Evolutionary conservation across 306 rosid species (phyloP).

Genomic region (Aeschynomene evenia): DNA sequence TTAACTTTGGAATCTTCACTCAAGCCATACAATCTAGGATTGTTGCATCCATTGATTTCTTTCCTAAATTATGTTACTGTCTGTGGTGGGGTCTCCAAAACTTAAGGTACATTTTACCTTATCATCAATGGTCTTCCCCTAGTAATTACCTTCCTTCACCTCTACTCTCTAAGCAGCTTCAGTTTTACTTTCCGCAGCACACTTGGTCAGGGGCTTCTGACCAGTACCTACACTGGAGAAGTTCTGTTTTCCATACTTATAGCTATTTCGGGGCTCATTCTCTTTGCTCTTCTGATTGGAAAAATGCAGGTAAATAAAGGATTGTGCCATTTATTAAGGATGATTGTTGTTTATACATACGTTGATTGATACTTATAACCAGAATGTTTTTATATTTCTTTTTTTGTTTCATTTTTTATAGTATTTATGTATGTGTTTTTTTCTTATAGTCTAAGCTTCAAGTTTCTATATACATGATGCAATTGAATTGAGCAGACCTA

Average conservation of each 20-base stretch:
- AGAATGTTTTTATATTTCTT: too few species aligned
- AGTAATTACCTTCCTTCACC: too few species aligned
- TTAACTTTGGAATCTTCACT: constrained; percentile 75
- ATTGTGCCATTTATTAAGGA: background rate
- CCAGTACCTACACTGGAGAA: constrained; percentile 78
- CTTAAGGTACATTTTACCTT: constrained; percentile 51
- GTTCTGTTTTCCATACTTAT: constrained; percentile 73
- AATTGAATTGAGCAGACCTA: constrained; percentile 36
- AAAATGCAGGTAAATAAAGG: constrained; percentile 72
- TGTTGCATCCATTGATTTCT: constrained; percentile 49
- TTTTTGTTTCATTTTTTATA: too few species aligned
- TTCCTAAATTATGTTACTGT: constrained; percentile 70
- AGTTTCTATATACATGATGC: constrained; percentile 14
- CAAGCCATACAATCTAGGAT: constrained; percentile 59
- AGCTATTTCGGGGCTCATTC: constrained; percentile 70
- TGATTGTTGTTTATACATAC: background rate
- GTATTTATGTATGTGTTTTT: background rate
- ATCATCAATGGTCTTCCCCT: too few species aligned
- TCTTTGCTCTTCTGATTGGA: constrained; percentile 85
- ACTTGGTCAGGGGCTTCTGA: constrained; percentile 90
- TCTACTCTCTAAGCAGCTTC: background rate
- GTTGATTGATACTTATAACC: background rate
- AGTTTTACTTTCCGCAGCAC: constrained; percentile 61
- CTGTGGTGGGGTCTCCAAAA: constrained; percentile 94
- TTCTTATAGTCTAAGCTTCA: background rate